Conservation (phyloP, 2,329 filamentous ascomycete genomes). For the Epichloe uncinata region DNA sequence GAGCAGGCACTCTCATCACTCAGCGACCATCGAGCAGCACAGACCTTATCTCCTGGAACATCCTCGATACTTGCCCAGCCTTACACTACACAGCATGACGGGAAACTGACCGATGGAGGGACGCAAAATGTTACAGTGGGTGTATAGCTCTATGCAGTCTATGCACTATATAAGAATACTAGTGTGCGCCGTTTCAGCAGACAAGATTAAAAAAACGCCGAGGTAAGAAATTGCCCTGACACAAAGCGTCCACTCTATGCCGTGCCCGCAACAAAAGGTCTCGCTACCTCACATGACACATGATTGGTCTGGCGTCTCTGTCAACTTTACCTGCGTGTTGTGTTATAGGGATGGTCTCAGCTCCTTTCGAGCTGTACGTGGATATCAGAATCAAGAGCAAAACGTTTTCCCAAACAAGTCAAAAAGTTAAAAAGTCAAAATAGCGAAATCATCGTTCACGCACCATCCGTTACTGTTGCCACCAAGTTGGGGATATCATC, state of each 20-base stretch:
- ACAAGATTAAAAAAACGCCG: background rate
- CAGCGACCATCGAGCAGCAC: too few species aligned
- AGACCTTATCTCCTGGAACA: too few species aligned
- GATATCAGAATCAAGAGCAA: background rate
- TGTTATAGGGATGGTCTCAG: background rate
- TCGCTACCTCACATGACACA: background rate
- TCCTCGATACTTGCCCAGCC: too few species aligned
- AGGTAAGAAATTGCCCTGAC: background rate
- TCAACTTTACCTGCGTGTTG: background rate
- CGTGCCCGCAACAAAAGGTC: background rate
- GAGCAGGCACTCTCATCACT: too few species aligned
- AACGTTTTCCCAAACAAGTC: background rate
- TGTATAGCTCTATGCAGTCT: background rate
- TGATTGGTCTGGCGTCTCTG: background rate
- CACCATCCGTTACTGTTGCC: slow-evolving; percentile 11
- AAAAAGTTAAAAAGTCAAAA: too few species aligned
- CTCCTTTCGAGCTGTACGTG: background rate
- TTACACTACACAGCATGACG: too few species aligned
- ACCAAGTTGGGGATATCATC: slow-evolving; percentile 69
- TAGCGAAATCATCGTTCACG: background rate
- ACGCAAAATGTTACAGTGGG: background rate
- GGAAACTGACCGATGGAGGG: background rate
- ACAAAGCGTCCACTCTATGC: background rate
- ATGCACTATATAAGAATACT: background rate
- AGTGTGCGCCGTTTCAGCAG: background rate